phyloP scores from a whole-genome alignment of 345 rosid species.

The Gossypium ekmanianum region DNA sequence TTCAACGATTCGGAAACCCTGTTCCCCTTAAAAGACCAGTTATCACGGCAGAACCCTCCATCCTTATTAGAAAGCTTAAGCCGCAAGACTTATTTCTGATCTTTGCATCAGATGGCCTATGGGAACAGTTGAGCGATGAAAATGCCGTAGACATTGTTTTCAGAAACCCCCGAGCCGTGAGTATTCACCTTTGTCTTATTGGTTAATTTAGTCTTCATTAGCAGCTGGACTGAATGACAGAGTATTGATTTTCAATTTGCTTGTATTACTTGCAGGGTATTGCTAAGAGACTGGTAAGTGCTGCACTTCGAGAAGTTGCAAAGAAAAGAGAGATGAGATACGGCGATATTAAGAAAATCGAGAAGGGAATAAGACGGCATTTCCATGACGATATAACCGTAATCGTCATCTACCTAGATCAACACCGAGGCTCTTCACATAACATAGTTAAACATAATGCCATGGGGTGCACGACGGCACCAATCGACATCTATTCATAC shows the following conservation, averaged over 20 bases:
- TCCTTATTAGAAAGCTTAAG: slow-evolving; percentile 62
- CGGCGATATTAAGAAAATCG: slow-evolving; percentile 50
- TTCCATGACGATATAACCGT: slow-evolving; percentile 79
- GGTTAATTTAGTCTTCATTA: background rate
- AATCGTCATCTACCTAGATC: slow-evolving; percentile 69
- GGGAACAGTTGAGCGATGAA: slow-evolving; percentile 95
- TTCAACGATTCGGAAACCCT: slow-evolving; percentile 68
- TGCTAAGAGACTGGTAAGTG: slow-evolving; percentile 63
- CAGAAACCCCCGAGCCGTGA: slow-evolving; percentile 81
- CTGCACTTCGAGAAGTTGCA: slow-evolving; percentile 66
- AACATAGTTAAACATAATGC: slow-evolving; percentile 26
- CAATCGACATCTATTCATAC: slow-evolving; percentile 68
- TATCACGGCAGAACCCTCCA: slow-evolving; percentile 88
- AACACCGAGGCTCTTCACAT: slow-evolving; percentile 31
- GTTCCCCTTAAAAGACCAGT: slow-evolving; percentile 76
- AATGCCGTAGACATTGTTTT: slow-evolving; percentile 79
- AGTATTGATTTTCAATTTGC: background rate
- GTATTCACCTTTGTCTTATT: slow-evolving; percentile 20
- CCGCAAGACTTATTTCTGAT: slow-evolving; percentile 78
- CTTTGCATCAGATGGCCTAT: slow-evolving; percentile 98
- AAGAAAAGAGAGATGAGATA: slow-evolving; percentile 70
- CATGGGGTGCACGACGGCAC: slow-evolving; percentile 54
- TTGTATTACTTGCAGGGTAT: slow-evolving; percentile 45
- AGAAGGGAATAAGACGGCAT: slow-evolving; percentile 62
- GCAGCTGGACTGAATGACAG: background rate